Conservation (phyloP, 768 basidiomycete genomes). For the Lactarius evosmus region DNA sequence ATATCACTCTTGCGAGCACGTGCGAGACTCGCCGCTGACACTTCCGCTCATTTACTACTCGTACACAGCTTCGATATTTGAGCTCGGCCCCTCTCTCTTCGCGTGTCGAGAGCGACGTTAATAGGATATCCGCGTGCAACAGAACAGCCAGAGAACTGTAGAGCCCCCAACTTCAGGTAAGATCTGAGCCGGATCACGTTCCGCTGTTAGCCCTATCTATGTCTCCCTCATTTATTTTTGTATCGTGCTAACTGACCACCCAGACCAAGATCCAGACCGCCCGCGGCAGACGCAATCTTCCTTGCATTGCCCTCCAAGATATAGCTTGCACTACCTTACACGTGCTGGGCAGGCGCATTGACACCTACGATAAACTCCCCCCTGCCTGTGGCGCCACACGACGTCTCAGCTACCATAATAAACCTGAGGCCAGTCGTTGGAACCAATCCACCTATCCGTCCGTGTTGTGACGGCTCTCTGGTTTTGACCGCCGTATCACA, state of each 20-base stretch:
- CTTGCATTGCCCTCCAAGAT: neutral
- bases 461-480: neutral
- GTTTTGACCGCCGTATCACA: neutral
- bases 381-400: neutral
- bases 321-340: neutral
- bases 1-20: conserved; percentile 64
- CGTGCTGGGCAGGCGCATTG: neutral
- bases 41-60: conserved; percentile 41
- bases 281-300: neutral
- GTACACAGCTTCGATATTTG: conserved; percentile 73
- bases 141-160: too few species aligned
- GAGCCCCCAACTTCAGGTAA: neutral
- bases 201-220: neutral
- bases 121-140: neutral
- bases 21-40: conserved; percentile 59
- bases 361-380: too few species aligned
- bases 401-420: neutral
- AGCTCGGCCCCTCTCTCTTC: conserved; percentile 47
- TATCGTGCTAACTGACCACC: neutral
- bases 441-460: neutral
- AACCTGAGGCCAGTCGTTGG: neutral
- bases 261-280: neutral
- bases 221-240: neutral
- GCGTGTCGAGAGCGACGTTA: neutral
- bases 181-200: neutral